Evolutionary conservation across 495 filamentous ascomycete species (phyloP), one percentile per base, ranked within the genome.

Genomic region (Neurospora discreta): DNA sequence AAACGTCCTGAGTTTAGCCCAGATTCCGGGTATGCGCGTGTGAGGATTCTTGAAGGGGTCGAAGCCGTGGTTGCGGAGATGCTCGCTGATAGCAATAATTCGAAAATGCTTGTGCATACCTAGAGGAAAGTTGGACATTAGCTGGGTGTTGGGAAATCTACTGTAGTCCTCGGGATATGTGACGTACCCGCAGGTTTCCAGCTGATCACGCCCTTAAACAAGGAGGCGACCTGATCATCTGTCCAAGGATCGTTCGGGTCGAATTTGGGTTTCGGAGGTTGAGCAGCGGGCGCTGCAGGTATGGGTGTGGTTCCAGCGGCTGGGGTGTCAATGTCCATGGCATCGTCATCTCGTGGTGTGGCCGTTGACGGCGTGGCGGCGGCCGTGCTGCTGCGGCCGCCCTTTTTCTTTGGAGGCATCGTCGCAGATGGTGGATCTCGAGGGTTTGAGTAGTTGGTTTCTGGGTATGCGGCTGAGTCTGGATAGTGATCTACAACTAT

Each of bases 81-180:
- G 89, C 71, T 95, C 89, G 18, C 92, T 90, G 40, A 99, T 93
- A 4, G 93, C 89, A 71, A 98, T 89, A 84, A 98, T 95, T 30
- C 93, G 92, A 79, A 99, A 98, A 82, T 98, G 94, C 81, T 96
- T 98, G 83, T 99, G 95, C 84, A 99, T 90, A 68, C 95, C 95
- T 97, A 71, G 16, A 41, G 18, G 13, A 39, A 60, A 15, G 33
- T 72, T 33, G 69, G 72, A 73, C 69, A 73, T 75, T 58, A 68
- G 73, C 68, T 67, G 60, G 18, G 13, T n/a, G 39, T 69, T 26
- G 52, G 52, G 23, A 10, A 68, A 23, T 5, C 3, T 43, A 43
- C 18, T 20, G 33, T 33, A 36, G 39, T 18, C 43, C 33, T 36
- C 33, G 33, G 33, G 33, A 36, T 36, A 36, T 36, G 43, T 33